Base-by-base conservation (phyloP, 1,284 basidiomycete genomes). In the Heliocybe sulcata region DNA sequence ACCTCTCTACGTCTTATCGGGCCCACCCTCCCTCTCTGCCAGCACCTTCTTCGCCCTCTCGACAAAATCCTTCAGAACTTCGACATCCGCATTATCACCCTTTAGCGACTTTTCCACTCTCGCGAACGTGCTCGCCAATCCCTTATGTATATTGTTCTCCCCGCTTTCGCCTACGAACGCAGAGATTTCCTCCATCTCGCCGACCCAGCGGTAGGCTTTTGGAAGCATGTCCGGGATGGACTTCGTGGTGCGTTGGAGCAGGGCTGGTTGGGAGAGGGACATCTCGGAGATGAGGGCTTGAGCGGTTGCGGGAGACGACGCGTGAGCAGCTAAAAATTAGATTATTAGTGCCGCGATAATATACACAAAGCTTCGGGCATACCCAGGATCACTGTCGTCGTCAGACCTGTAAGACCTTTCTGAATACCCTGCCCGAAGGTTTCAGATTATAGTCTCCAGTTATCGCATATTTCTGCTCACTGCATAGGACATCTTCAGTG, bases 401-500 rank as follows among this genome's bases (percentile, higher is more conserved):
- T 74, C n/a, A 83, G 60, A 0, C 79, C 81, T 4, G 67, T 80
- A n/a, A 75, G 67, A 16, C 81, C 80, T 61, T 82, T 84, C 45
- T 69, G 67, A 38, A 84, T 79, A 3, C 79, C 81, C 79, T 82
- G 60, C 20, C 52, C 27, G 49, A 42, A 16, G 19, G 22, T 25
- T n/a, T n/a, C n/a, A n/a, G n/a, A n/a, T n/a, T n/a, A n/a, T n/a
- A n/a, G n/a, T n/a, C n/a, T n/a, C n/a, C n/a, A n/a, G n/a, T n/a
- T n/a, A n/a, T n/a, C n/a, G n/a, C n/a, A n/a, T n/a, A n/a, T n/a
- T n/a, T n/a, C n/a, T n/a, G n/a, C 76, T 65, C 56, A 83, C 81
- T 54, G 79, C 79, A 63, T 84, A 81, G 16, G 80, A 79, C 81
- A 83, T 82, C 65, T 83, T 83, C 57, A 83, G 63, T 3, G 80